A percentile compares a stretch with the other conserved stretches of the same genome.
Conservation (phyloP, 2,329 filamentous ascomycete genomes). For the Diaporthe sp. region DNA sequence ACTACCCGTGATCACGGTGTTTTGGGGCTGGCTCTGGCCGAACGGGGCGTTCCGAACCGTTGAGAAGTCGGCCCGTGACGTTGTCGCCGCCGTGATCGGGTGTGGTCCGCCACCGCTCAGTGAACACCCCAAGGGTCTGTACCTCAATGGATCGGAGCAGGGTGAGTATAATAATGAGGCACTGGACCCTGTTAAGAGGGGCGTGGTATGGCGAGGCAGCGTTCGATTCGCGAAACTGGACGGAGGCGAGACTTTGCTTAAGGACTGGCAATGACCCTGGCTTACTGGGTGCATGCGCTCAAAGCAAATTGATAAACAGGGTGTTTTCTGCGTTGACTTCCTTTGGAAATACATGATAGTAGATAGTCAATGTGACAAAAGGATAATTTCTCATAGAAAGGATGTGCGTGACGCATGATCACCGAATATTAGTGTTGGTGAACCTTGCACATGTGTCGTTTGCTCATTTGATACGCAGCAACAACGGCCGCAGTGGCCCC, state of each 20-base stretch:
- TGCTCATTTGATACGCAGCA: too few species aligned
- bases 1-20: background rate
- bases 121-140: constrained; percentile 3
- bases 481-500: too few species aligned
- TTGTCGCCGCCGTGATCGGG: background rate
- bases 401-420: too few species aligned
- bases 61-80: background rate
- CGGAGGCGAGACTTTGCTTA: background rate
- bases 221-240: background rate
- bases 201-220: constrained; percentile 2
- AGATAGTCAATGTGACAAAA: too few species aligned
- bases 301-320: background rate
- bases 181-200: background rate
- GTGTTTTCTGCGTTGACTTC: too few species aligned
- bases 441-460: too few species aligned
- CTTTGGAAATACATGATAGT: too few species aligned
- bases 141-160: background rate
- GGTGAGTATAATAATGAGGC: background rate
- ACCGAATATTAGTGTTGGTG: too few species aligned
- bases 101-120: constrained; percentile 24
- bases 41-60: background rate
- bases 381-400: too few species aligned
- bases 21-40: background rate
- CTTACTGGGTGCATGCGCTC: background rate
- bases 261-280: background rate